Base-by-base conservation (phyloP, 2,329 filamentous ascomycete genomes). In the Niveomyces coronatus region DNA sequence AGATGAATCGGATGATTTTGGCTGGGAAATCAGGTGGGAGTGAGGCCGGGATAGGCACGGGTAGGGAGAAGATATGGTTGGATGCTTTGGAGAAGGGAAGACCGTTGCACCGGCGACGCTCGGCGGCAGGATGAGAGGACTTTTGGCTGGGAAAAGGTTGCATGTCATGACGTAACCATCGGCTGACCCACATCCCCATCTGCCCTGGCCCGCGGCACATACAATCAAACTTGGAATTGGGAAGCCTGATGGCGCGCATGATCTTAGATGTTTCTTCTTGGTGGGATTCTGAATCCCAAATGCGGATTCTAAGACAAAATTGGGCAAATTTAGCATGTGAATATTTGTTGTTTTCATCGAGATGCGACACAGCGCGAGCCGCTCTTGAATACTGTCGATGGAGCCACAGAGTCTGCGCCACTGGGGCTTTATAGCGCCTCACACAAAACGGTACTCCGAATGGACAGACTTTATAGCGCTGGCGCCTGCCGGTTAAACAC, bases 101-200 rank as follows among this genome's bases (percentile, higher is more conserved):
- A 20, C 24, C 27, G 33, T 30, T 19, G 29, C 29, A 33, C 31
- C 29, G 22, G 18, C 27, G 23, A 20, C 4, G 27, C n/a, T 31
- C 10, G 22, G 15, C 28, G 26, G 28, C 28, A 24, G 27, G 28
- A 37, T 17, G 26, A 24, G 18, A 15, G 20, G 28, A 10, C 17
- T 16, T 13, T 29, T 14, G 31, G 30, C 20, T 4, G 7, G 28
- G 35, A 28, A 31, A 37, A 37, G 19, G 27, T 29, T 24, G 31
- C 31, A 39, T 18, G 39, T 41, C 39, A 41, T 41, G 39, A 41
- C 39, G 39, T 41, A 41, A 41, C 39, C 29, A 41, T 41, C 29
- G 39, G 9, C 29, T 16, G 15, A 13, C 4, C 26, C 19, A 28
- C 31, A 29, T 14, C 13, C 35, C 35, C 35, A n/a, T n/a, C 28